Evolutionary conservation across 257 asterid species (phyloP).

Genomic region (Coffea canephora): DNA sequence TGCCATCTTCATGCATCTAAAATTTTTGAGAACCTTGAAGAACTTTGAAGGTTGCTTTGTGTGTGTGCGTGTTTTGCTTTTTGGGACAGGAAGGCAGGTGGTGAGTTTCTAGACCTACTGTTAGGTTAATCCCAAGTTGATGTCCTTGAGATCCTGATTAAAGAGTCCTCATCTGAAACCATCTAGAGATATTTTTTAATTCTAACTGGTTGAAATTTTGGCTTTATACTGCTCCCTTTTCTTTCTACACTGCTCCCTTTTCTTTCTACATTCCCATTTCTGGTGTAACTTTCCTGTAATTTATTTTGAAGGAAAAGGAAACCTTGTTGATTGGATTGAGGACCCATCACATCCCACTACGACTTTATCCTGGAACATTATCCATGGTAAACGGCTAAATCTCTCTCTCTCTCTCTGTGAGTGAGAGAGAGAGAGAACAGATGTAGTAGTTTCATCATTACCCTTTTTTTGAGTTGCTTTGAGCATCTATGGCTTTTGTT

Average conservation of each 20-base stretch:
- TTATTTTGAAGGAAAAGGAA: slow-evolving; percentile 17
- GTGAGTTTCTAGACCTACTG: background rate
- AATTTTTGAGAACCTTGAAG: background rate
- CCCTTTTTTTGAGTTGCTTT: background rate
- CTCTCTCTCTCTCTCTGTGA: background rate
- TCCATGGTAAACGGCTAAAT: slow-evolving; percentile 13
- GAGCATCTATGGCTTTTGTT: background rate
- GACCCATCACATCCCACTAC: slow-evolving; percentile 19
- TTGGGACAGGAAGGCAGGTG: background rate
- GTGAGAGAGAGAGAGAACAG: background rate
- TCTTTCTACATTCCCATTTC: background rate
- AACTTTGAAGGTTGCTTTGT: background rate
- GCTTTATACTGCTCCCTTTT: background rate
- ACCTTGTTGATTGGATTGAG: slow-evolving; percentile 21
- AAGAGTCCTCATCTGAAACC: background rate
- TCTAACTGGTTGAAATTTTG: background rate
- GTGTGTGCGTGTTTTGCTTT: background rate
- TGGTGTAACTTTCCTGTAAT: background rate
- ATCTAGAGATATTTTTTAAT: background rate
- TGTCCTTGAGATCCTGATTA: background rate
- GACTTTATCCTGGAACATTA: slow-evolving; percentile 17
- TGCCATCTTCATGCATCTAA: background rate
- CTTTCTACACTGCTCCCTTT: background rate
- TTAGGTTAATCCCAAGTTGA: background rate
- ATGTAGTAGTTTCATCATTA: slow-evolving; percentile 2